These are phyloP conservation scores for Asterella californica DNA, from an alignment of 225 moss, liverwort and hornwort species.

Conservation along the genomic window DNA sequence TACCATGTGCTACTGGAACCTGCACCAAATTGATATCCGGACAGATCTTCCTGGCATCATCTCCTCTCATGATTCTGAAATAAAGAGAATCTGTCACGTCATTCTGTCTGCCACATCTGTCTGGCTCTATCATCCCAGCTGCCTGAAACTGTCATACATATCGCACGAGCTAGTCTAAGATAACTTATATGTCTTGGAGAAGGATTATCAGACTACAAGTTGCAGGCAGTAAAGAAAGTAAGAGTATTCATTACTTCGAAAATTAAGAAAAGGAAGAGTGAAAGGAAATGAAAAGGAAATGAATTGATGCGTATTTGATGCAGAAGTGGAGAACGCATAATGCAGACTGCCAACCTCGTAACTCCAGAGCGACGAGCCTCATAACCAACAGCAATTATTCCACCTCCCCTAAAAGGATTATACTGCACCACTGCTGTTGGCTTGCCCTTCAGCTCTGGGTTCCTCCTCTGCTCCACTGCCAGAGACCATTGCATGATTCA, in stretches of 20 bases:
- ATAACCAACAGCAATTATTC: constrained; percentile 88
- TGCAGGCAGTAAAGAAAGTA: neutral
- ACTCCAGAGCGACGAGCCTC: constrained; percentile 82
- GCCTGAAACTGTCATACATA: neutral
- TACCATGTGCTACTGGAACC: constrained; percentile 82
- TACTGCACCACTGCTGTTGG: constrained; percentile 88
- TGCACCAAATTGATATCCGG: constrained; percentile 85
- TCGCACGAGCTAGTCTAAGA: neutral
- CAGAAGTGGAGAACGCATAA: neutral
- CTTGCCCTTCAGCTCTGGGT: constrained; percentile 85
- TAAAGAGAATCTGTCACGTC: neutral
- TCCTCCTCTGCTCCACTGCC: constrained; percentile 83
- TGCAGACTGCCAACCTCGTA: constrained; percentile 35
- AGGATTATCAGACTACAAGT: neutral
- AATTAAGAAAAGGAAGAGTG: too few species aligned
- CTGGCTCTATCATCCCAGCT: neutral
- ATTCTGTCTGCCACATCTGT: neutral
- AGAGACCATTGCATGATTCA: neutral
- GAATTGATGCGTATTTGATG: neutral
- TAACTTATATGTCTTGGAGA: neutral
- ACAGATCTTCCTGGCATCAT: constrained; percentile 78
- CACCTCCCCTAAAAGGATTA: constrained; percentile 92
- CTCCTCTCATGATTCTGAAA: constrained; percentile 76
- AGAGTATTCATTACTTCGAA: too few species aligned
- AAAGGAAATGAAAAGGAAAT: too few species aligned